phyloP scores from a whole-genome alignment of 1,139 yeast genomes.

The Keqinozyma sinolaborantium region DNA sequence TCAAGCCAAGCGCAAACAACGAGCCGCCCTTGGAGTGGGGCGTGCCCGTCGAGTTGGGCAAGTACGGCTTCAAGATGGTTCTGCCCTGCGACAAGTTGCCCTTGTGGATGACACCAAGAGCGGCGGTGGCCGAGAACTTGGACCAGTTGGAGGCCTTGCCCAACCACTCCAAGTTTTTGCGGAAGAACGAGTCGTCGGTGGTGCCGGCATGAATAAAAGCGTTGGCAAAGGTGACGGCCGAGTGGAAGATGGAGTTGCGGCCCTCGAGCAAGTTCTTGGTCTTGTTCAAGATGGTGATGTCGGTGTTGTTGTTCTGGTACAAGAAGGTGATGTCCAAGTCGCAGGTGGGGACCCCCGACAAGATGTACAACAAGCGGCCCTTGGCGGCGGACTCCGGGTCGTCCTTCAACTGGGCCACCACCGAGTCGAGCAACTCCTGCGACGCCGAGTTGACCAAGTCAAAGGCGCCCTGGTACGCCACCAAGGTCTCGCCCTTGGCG shows the following conservation, averaged over 20 bases:
- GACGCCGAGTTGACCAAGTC: constrained; percentile 90
- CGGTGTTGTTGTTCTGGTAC: constrained; percentile 84
- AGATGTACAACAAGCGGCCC: constrained; percentile 57
- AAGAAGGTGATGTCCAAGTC: constrained; percentile 89
- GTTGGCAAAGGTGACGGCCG: constrained; percentile 92
- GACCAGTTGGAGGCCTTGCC: constrained; percentile 99
- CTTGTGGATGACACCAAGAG: constrained; percentile 94
- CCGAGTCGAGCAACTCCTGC: constrained; percentile 78
- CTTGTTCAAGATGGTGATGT: constrained; percentile 74
- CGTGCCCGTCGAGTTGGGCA: constrained; percentile 80
- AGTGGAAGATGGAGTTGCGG: constrained; percentile 89
- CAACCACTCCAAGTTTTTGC: constrained; percentile 91
- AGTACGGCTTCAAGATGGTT: constrained; percentile 81
- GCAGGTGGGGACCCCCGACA: constrained; percentile 92
- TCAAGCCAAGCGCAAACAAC: constrained; percentile 86
- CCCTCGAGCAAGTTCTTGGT: constrained; percentile 85
- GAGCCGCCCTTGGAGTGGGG: constrained; percentile 96
- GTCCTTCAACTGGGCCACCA: constrained; percentile 44
- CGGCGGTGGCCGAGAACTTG: constrained; percentile 96
- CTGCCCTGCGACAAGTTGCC: constrained; percentile 93
- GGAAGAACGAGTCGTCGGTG: constrained; percentile 88
- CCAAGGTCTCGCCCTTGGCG: constrained; percentile 34
- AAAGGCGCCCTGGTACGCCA: constrained; percentile 93
- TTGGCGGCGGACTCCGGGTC: constrained; percentile 26
- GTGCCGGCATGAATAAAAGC: constrained; percentile 98